A percentile compares a stretch with the other conserved stretches of the same genome.
phyloP scores from a whole-genome alignment of 164 flowering plant species.

The Aristolochia californica region DNA sequence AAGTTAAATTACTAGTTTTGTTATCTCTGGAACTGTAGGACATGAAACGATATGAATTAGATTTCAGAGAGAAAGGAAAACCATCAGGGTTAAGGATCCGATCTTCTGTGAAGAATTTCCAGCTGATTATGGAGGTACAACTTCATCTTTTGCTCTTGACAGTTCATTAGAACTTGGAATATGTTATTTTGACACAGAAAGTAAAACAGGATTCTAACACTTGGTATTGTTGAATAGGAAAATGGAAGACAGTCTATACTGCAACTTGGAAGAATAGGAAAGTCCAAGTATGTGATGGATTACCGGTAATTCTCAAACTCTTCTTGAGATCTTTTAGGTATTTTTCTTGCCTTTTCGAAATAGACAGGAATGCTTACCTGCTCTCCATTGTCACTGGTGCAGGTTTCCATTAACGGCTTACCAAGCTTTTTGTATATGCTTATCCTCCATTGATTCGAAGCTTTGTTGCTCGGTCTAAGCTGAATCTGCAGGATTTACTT shows the following conservation, averaged over 20 bases:
- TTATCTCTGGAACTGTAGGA: constrained; percentile 18
- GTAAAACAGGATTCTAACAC: background rate
- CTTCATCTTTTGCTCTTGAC: background rate
- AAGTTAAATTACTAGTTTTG: background rate
- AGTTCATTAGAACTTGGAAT: background rate
- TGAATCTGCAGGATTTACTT: background rate
- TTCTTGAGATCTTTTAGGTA: background rate
- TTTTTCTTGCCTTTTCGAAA: background rate
- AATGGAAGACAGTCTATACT: constrained; percentile 66
- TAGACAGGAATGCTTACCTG: background rate
- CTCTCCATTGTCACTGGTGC: constrained; percentile 15
- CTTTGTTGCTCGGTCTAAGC: constrained; percentile 67
- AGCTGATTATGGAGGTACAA: constrained; percentile 67
- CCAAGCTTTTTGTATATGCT: constrained; percentile 88
- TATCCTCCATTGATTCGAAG: constrained; percentile 91
- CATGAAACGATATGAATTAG: constrained; percentile 62
- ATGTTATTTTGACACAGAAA: background rate
- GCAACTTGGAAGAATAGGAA: constrained; percentile 78
- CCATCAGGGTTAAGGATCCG: constrained; percentile 52
- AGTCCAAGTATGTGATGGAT: constrained; percentile 72
- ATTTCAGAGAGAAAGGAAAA: constrained; percentile 75
- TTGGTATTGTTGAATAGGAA: constrained; percentile 22
- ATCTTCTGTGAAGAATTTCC: constrained; percentile 83
- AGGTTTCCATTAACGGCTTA: constrained; percentile 87
- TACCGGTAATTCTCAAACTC: constrained; percentile 44